These are phyloP conservation scores for Termitomyces bulborhizus DNA, from an alignment of 768 basidiomycete species.

Conservation along the genomic window DNA sequence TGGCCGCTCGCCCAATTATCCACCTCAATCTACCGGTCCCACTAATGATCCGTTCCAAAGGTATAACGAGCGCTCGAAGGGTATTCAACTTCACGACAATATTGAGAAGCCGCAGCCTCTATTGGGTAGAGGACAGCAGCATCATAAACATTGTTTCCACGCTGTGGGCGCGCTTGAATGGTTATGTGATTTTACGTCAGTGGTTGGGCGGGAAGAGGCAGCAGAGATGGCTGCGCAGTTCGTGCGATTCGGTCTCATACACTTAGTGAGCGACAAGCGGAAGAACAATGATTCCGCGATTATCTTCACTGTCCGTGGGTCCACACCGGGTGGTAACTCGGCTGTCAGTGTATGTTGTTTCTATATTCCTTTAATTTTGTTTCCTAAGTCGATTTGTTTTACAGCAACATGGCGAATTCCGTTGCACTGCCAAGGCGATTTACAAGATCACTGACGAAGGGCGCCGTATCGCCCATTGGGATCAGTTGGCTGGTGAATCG, in stretches of 20 bases:
- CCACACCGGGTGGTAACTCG: conserved; percentile 68
- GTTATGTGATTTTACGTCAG: conserved; percentile 96
- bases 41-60: conserved; percentile 59
- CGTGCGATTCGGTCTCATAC: conserved; percentile 88
- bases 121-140: conserved; percentile 37
- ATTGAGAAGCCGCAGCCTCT: conserved; percentile 59
- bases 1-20: conserved; percentile 81
- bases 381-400: conserved; percentile 11
- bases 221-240: conserved; percentile 98
- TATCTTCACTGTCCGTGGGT: conserved; percentile 87
- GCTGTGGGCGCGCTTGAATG: conserved; percentile 90
- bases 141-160: conserved; percentile 72
- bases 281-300: conserved; percentile 90
- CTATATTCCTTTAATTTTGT: conserved; percentile 3
- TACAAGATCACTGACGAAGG: conserved; percentile 96
- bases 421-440: conserved; percentile 91
- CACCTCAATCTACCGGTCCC: conserved; percentile 32
- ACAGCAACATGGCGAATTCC: conserved; percentile 92
- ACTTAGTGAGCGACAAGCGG: conserved; percentile 83
- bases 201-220: conserved; percentile 92
- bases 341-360: conserved; percentile 56
- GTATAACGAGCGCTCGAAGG: conserved; percentile 77
- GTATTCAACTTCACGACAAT: conserved; percentile 64
- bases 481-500: conserved; percentile 47
- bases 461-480: conserved; percentile 81